These are phyloP conservation scores for Aureobasidium subglaciale DNA, from an alignment of 2,329 filamentous ascomycete genomes.

Conservation along the genomic window DNA sequence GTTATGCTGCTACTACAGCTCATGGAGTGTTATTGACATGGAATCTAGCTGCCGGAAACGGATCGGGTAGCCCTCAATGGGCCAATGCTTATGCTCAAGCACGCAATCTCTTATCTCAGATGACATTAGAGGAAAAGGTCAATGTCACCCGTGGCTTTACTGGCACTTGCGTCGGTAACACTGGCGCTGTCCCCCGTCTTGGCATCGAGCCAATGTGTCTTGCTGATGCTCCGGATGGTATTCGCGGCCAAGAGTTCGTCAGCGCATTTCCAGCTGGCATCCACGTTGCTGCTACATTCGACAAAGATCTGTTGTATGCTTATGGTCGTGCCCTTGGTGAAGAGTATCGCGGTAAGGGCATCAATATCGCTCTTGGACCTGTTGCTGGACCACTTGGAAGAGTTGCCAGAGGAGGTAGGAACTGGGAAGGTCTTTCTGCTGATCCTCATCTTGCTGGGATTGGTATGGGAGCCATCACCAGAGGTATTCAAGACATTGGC, in stretches of 20 bases:
- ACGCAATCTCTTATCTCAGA: slow-evolving; percentile 24
- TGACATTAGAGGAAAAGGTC: slow-evolving; percentile 30
- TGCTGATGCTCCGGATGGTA: slow-evolving; percentile 64
- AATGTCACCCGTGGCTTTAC: slow-evolving; percentile 26
- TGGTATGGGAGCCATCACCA: slow-evolving; percentile 45
- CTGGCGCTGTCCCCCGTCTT: slow-evolving; percentile 61
- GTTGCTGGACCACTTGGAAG: slow-evolving; percentile 62
- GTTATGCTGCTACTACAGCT: neutral
- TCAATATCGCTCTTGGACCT: slow-evolving; percentile 21
- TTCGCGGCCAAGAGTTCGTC: slow-evolving; percentile 65
- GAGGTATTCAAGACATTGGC: slow-evolving; percentile 50
- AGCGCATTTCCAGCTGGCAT: slow-evolving; percentile 77
- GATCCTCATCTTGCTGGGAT: slow-evolving; percentile 60
- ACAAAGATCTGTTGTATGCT: slow-evolving; percentile 46
- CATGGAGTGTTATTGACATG: neutral
- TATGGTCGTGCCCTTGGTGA: slow-evolving; percentile 47
- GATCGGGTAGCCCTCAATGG: slow-evolving; percentile 19
- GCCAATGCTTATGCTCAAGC: slow-evolving; percentile 26
- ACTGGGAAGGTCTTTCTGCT: slow-evolving; percentile 68
- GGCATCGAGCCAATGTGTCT: slow-evolving; percentile 67
- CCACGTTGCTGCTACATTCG: slow-evolving; percentile 46
- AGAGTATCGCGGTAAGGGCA: slow-evolving; percentile 27
- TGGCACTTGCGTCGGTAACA: slow-evolving; percentile 62
- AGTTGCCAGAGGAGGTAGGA: slow-evolving; percentile 64
- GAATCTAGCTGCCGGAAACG: slow-evolving; percentile 18